These are phyloP conservation scores for Trichoderma polysporum DNA, from an alignment of 2,329 filamentous ascomycete genomes.

Conservation along the genomic window DNA sequence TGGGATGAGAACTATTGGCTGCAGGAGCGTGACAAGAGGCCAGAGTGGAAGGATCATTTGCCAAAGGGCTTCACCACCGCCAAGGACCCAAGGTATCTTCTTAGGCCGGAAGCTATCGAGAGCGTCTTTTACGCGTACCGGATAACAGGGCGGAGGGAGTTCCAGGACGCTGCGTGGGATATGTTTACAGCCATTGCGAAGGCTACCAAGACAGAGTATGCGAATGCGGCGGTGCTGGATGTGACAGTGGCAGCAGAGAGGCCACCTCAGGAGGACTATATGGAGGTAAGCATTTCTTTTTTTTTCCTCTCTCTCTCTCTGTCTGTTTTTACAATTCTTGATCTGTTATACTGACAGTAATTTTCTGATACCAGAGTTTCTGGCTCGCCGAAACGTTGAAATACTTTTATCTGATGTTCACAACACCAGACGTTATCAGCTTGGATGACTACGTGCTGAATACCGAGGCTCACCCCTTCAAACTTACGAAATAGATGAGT, in stretches of 20 bases:
- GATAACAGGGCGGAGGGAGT: constrained; percentile 63
- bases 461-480: constrained; percentile 54
- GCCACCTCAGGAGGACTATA: constrained; percentile 41
- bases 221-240: constrained; percentile 63
- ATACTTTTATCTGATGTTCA: constrained; percentile 71
- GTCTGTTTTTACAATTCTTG: no score
- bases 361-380: constrained; percentile 62
- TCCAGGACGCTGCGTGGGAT: constrained; percentile 67
- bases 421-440: constrained; percentile 55
- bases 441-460: constrained; percentile 61
- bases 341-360: constrained; percentile 39
- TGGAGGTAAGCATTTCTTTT: constrained; percentile 54
- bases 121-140: constrained; percentile 77
- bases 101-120: constrained; percentile 76
- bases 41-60: constrained; percentile 33
- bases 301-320: background rate
- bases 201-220: constrained; percentile 58
- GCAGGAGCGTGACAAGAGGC: constrained; percentile 45
- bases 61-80: constrained; percentile 57
- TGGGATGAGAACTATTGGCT: constrained; percentile 47
- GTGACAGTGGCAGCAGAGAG: constrained; percentile 39
- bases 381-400: constrained; percentile 83
- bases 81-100: constrained; percentile 57
- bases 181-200: constrained; percentile 66
- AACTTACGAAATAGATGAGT: constrained; percentile 21